Evolutionary conservation across 805 yeast genomes (phyloP), one percentile per base, ranked within the genome.

Genomic region (Candida fluviatilis): DNA sequence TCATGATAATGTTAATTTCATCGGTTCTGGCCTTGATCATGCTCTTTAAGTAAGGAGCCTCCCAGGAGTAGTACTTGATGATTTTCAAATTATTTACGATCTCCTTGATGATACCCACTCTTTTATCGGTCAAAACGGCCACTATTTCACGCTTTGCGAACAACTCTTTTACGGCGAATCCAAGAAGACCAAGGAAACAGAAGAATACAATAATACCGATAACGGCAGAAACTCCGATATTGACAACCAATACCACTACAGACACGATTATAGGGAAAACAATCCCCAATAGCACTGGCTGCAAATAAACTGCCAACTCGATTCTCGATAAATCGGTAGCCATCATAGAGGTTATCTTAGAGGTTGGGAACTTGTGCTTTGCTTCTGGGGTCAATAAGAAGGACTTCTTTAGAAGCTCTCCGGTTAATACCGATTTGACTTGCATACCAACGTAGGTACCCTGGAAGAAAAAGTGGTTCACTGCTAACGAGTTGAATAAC

Each of bases 11-110:
- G 4, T 51, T 47, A 67, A 83, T 76, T 58, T 88, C 96, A 17
- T 60, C 49, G 0, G 52, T 47, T 53, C 96, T 75, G 16, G 75
- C 66, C 15, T 64, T 68, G n/a, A 75, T 51, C 18, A 89, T 69
- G 39, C 69, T 61, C 4, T 68, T 54, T 34, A 69, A 68, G 53
- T 85, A 89, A 0, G 95, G 87, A 30, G 66, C 65, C 60, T 88
- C 96, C 95, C 95, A 88, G 1, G 93, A 84, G 55, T 87, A 88
- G 55, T 74, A 83, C 62, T 89, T 88, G 56, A 89, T 84, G 58
- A 81, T 73, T 51, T 84, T 84, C 72, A 89, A 74, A 45, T 82
- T 78, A 52, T 74, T 78, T 44, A 89, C 64, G 28, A 86, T 73
- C 55, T 88, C 96, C 43, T 84, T 80, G 57, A 86, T 78, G 30